phyloP scores from a whole-genome alignment of 345 rosid species.

The Carallia brachiata region DNA sequence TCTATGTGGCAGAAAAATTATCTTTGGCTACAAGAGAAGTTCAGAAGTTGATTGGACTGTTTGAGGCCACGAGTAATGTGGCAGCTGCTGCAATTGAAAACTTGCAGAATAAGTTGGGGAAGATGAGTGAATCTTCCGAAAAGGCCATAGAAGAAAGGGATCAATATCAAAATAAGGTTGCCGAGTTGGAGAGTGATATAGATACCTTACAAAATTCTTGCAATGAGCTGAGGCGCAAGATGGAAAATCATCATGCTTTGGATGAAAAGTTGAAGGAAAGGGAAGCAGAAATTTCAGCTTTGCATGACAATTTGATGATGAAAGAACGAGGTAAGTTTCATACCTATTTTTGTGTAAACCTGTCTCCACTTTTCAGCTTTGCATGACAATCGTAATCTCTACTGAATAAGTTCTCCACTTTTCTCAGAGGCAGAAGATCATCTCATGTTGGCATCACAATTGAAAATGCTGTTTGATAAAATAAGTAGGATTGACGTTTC shows the following conservation, averaged over 20 bases:
- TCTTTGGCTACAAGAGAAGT: constrained; percentile 42
- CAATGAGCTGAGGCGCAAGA: constrained; percentile 44
- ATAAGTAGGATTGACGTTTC: constrained; percentile 47
- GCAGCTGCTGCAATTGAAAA: constrained; percentile 52
- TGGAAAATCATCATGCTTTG: constrained; percentile 42
- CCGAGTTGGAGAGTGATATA: constrained; percentile 51
- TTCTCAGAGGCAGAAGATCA: constrained; percentile 51
- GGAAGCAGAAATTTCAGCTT: constrained; percentile 51
- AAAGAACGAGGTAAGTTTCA: constrained; percentile 56
- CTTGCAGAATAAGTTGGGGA: constrained; percentile 54
- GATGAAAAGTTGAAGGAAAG: constrained; percentile 63
- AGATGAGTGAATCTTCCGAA: constrained; percentile 35
- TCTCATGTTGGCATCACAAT: constrained; percentile 48
- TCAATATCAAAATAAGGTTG: constrained; percentile 42
- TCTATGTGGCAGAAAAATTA: constrained; percentile 43
- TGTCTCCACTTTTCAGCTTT: constrained; percentile 6
- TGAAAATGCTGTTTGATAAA: constrained; percentile 56
- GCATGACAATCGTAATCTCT: background rate
- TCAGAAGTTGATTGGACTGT: constrained; percentile 38
- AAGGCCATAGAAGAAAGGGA: constrained; percentile 52
- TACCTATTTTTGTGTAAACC: constrained; percentile 4
- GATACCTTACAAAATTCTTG: constrained; percentile 48
- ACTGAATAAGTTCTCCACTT: constrained; percentile 16
- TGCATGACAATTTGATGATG: constrained; percentile 25
- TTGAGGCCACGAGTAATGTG: constrained; percentile 48